Evolutionary conservation across 164 flowering plant species (phyloP).

Genomic region (Magnolia officinalis): DNA sequence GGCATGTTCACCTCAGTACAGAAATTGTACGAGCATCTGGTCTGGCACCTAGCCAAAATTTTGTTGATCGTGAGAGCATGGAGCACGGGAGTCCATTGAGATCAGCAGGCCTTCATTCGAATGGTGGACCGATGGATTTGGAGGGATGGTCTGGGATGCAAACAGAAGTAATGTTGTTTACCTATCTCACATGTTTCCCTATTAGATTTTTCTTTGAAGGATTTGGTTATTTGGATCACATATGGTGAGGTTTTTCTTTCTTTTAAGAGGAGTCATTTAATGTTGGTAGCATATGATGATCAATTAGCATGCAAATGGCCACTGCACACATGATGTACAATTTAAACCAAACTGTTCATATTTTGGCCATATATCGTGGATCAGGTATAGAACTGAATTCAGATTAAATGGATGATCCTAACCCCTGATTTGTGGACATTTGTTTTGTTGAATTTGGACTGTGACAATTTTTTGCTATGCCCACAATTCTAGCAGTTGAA

Average conservation of each 20-base stretch:
- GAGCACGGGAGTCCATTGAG: constrained; percentile 62
- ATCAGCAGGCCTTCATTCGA: constrained; percentile 43
- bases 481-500: neutral
- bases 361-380: neutral
- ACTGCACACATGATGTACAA: neutral
- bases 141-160: constrained; percentile 62
- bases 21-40: constrained; percentile 66
- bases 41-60: constrained; percentile 38
- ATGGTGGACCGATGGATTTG: constrained; percentile 62
- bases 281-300: neutral
- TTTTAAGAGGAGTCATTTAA: neutral
- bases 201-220: neutral
- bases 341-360: neutral
- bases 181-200: neutral
- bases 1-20: constrained; percentile 23
- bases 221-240: neutral
- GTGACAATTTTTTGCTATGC: neutral
- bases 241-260: neutral
- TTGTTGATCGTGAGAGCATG: constrained; percentile 58
- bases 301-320: neutral
- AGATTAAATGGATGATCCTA: neutral
- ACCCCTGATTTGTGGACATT: neutral
- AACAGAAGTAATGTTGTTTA: constrained; percentile 43
- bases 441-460: neutral
- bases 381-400: neutral